phyloP scores from a whole-genome alignment of 2,329 filamentous ascomycete genomes.

The Ascochyta rabiei region DNA sequence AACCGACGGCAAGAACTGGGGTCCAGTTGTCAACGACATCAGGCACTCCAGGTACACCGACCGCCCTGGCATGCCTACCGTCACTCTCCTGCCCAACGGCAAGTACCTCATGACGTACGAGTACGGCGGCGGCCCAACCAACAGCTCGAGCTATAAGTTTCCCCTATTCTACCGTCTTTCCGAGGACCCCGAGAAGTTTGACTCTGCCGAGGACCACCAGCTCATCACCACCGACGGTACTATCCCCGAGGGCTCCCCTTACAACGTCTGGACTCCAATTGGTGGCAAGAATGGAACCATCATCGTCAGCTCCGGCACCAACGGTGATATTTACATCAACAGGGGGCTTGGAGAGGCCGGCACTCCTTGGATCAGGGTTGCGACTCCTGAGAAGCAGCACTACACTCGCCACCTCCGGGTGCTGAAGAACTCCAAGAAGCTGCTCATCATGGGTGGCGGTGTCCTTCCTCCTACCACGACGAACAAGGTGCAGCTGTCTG shows the following conservation, averaged over 20 bases:
- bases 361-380: constrained; percentile 53
- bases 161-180: constrained; percentile 61
- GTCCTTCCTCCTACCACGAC: constrained; percentile 41
- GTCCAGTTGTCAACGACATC: constrained; percentile 65
- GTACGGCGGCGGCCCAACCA: constrained; percentile 58
- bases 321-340: constrained; percentile 56
- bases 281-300: constrained; percentile 58
- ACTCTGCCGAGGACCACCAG: constrained; percentile 47
- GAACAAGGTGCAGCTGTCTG: constrained; percentile 40
- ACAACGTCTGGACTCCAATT: constrained; percentile 59
- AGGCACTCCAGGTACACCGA: constrained; percentile 66
- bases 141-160: constrained; percentile 48
- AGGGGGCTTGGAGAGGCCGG: constrained; percentile 50
- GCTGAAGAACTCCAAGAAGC: constrained; percentile 46
- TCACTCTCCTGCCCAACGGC: constrained; percentile 63
- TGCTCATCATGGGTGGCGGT: constrained; percentile 53
- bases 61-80: constrained; percentile 71
- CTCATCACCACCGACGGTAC: constrained; percentile 55
- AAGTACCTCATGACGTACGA: constrained; percentile 71
- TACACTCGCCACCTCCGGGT: constrained; percentile 58
- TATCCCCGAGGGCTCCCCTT: constrained; percentile 55
- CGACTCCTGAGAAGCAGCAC: constrained; percentile 48
- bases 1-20: constrained; percentile 66
- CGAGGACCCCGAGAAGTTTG: constrained; percentile 55
- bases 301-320: constrained; percentile 52